These are phyloP conservation scores for Dryadomyces quercus-mongolicae DNA, from an alignment of 2,329 filamentous ascomycete species.

Conservation along the genomic window DNA sequence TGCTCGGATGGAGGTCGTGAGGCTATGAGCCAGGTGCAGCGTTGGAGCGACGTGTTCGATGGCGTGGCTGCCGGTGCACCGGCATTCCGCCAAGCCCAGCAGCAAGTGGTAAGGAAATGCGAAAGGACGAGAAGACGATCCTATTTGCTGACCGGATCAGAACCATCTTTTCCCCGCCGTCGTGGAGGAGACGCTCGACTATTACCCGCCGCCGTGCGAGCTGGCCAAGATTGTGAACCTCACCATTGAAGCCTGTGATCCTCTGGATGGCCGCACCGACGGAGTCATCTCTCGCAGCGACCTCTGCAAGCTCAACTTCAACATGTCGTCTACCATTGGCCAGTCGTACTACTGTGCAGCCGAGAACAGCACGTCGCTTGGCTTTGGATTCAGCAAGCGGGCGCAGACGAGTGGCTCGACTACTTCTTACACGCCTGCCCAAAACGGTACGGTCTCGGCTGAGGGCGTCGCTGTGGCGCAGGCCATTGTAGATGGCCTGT, in stretches of 20 bases:
- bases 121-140: too few species aligned
- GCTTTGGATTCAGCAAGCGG: constrained; percentile 8
- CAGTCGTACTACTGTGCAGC: constrained; percentile 19
- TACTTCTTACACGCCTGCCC: constrained; percentile 1
- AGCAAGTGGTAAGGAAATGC: constrained; percentile 24
- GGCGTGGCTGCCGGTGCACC: constrained; percentile 33
- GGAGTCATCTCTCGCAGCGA: constrained; percentile 14
- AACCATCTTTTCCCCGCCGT: constrained; percentile 24
- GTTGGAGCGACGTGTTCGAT: constrained; percentile 27
- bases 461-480: constrained; percentile 17
- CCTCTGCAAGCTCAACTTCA: constrained; percentile 30
- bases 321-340: constrained; percentile 34
- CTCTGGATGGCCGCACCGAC: constrained; percentile 12
- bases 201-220: constrained; percentile 24
- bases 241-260: constrained; percentile 13
- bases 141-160: too few species aligned
- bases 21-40: constrained; percentile 32
- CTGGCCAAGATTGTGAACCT: constrained; percentile 11
- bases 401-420: neutral
- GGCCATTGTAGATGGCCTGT: constrained; percentile 22
- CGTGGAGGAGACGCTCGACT: constrained; percentile 24
- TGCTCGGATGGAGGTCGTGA: constrained; percentile 36
- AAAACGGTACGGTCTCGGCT: constrained; percentile 11
- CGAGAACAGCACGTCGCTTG: constrained; percentile 24
- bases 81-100: constrained; percentile 31